A percentile compares a stretch with the other conserved stretches of the same genome.
phyloP scores from a whole-genome alignment of 169 alveolate species.

The Plasmodium coatneyi region DNA sequence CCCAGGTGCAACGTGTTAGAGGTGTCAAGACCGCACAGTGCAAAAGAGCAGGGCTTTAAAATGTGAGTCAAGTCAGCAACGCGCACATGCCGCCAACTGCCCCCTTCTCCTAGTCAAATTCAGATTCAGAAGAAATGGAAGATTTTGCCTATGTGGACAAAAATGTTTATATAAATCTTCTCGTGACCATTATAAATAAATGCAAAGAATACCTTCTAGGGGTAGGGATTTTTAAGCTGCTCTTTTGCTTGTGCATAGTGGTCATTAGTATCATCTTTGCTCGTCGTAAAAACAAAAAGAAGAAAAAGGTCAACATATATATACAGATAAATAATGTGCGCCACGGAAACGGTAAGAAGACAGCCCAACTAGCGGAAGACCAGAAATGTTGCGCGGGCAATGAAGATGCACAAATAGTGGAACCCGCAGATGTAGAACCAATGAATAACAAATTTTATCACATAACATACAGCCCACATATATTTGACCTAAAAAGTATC shows the following conservation, averaged over 20 bases:
- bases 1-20: not conserved
- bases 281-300: conserved; percentile 50
- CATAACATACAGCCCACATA: conserved; percentile 47
- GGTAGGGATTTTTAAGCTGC: conserved; percentile 30
- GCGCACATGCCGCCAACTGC: not conserved
- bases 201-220: conserved; percentile 43
- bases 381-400: conserved; percentile 12
- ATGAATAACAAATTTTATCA: conserved; percentile 10
- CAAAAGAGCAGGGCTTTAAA: not conserved
- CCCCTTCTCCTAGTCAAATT: not conserved
- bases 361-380: not conserved
- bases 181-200: conserved; percentile 23
- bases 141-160: conserved; percentile 67
- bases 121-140: conserved; percentile 61
- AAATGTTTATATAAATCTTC: conserved; percentile 68
- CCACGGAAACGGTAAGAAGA: not conserved
- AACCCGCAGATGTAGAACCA: conserved; percentile 12
- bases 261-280: conserved; percentile 47
- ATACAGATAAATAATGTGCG: conserved; percentile 27
- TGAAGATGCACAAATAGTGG: conserved; percentile 5
- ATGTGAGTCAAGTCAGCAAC: not conserved
- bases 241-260: conserved; percentile 57
- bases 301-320: conserved; percentile 48
- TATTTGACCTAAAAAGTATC: conserved; percentile 33
- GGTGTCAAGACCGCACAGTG: not conserved